Base-by-base conservation (phyloP, 176 grass and related monocot genomes). In the Cenchrus purpureus region DNA sequence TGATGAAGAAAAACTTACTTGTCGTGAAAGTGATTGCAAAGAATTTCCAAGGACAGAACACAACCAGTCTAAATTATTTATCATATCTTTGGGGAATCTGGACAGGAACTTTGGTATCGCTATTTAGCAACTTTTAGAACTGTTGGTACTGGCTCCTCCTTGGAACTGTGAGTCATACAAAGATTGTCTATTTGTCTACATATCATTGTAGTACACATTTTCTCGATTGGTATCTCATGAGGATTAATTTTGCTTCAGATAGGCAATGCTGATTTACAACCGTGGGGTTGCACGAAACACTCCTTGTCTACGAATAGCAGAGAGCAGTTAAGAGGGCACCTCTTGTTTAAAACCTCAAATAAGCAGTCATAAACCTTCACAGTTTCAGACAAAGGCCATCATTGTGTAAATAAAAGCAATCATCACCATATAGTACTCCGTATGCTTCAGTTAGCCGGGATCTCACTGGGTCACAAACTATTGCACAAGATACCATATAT, bases 401-500 rank as follows among this genome's bases (percentile, higher is more conserved):
- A 44, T 70, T 46, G 42, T 70, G 17, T 8, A n/a, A 42, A 70
- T n/a, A 70, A 12, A 12, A 57, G 67, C 4, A 46, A 22, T 42
- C 12, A 3, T n/a, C 1, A 37, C 37, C 37, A 37, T 37, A 37
- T 37, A 3, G 37, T 37, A 37, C 1, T 37, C 3, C 3, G 2
- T 37, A 37, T 37, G 37, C 37, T 37, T 37, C 37, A 37, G 37
- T 37, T 3, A 37, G 37, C 37, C 37, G 37, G 42, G 42, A 69
- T 70, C 17, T 70, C 67, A 70, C 9, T 70, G 10, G 37, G 67
- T 70, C 67, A 46, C 9, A 70, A 46, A 70, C 67, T 70, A 70
- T 46, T 45, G 67, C 42, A 46, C 40, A 69, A 6, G 67, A 69
- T 45, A 69, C 40, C 67, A 19, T 44, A 45, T 45, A 45, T 45